Base-by-base conservation (phyloP, 208 protist genomes). In the Tritrichomonas musculus region DNA sequence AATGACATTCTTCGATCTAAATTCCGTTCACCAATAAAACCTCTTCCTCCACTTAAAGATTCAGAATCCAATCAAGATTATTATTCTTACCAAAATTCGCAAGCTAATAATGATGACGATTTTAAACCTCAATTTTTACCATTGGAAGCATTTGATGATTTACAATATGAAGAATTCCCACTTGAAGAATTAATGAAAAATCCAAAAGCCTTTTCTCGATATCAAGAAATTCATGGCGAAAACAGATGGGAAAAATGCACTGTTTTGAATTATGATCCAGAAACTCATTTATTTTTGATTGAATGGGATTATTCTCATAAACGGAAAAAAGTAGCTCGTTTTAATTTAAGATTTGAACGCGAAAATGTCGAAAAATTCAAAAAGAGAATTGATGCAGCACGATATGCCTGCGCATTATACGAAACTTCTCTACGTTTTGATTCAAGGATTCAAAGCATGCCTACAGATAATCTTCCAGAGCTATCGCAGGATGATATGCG, bases 271-370 rank as follows among this genome's bases (percentile, higher is more conserved):
- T 88, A 88, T 36, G 30, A 88, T 57, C 41, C 44, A 11, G 77
- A 88, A 60, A 88, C 44, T 33, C 41, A 88, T 27, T 57, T 88
- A 36, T 88, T 88, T 57, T 53, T 88, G 47, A 88, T 88, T 25
- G 77, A 88, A 57, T 88, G 77, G 77, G 17, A 33, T 5, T 57
- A 41, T 9, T 47, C 77, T 27, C 1, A 49, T 47, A 27, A n/a
- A 53, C 44, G 47, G 39, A 88, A 88, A 88, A 53, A 88, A 44
- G 77, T 88, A 57, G 33, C 77, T 1, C 8, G 77, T 17, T 88
- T 88, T 39, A 88, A 88, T 57, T 50, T 88, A 22, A 0, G 77
- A 2, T 88, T 88, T 39, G 77, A 53, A 20, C 13, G 41, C 17
- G 77, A 88, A 88, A 57, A 88, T 47, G 41, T 47, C 0, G 47